phyloP scores from a whole-genome alignment of 2,329 filamentous ascomycete genomes.

The Colletotrichum spaethianum region DNA sequence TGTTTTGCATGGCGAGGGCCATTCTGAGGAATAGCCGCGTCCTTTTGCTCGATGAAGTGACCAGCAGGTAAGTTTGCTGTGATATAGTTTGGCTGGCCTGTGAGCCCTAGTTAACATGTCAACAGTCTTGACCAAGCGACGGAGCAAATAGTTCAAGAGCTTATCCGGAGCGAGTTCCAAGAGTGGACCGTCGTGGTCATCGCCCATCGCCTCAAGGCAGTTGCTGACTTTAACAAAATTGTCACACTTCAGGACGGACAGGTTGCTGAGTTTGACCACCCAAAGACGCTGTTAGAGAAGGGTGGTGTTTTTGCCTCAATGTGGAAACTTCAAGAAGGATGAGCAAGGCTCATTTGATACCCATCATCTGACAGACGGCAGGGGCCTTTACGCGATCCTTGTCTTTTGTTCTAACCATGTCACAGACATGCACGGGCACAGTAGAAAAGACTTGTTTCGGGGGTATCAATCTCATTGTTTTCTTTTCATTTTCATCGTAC shows the following conservation, averaged over 20 bases:
- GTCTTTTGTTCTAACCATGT: background rate
- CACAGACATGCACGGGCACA: too few relatives aligned
- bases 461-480: background rate
- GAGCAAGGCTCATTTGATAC: background rate
- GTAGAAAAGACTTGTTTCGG: background rate
- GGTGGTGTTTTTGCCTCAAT: constrained; percentile 19
- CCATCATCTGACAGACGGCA: background rate
- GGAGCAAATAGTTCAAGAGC: constrained; percentile 49
- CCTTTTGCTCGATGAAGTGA: constrained; percentile 55
- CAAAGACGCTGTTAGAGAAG: constrained; percentile 9
- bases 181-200: constrained; percentile 63
- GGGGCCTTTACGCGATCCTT: background rate
- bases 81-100: constrained; percentile 17
- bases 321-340: constrained; percentile 29
- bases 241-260: constrained; percentile 44
- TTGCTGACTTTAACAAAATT: constrained; percentile 66
- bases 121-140: constrained; percentile 51
- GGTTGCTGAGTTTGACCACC: constrained; percentile 23
- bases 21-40: constrained; percentile 47
- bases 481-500: background rate
- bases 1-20: constrained; percentile 51
- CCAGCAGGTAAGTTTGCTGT: constrained; percentile 49
- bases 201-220: constrained; percentile 59
- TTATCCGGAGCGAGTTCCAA: constrained; percentile 49
- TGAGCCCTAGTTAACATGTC: constrained; percentile 41